These are phyloP conservation scores for Arachnopeziza araneosa DNA, from an alignment of 2,329 filamentous ascomycete species.

Conservation along the genomic window DNA sequence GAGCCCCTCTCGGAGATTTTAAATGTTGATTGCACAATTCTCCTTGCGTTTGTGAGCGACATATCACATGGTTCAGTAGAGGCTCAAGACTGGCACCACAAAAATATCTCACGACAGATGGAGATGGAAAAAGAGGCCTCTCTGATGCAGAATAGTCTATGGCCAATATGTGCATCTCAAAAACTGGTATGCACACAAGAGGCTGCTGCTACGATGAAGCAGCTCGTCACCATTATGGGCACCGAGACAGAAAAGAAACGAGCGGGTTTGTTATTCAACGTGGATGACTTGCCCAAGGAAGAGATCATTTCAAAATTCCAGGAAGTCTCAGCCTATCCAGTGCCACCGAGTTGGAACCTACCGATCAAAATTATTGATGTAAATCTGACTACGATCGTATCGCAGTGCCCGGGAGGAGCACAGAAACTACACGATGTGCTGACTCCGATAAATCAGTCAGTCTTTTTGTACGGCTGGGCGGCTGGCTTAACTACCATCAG, in stretches of 20 bases:
- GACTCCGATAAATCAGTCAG: constrained; percentile 57
- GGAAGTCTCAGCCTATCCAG: constrained; percentile 45
- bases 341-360: constrained; percentile 49
- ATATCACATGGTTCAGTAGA: constrained; percentile 38
- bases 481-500: constrained; percentile 55
- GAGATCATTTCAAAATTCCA: constrained; percentile 33
- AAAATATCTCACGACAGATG: constrained; percentile 43
- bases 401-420: constrained; percentile 40
- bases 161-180: constrained; percentile 50
- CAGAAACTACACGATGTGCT: constrained; percentile 42
- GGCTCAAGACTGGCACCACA: constrained; percentile 29
- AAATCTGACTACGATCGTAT: constrained; percentile 32
- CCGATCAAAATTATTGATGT: constrained; percentile 51
- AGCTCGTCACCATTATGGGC: constrained; percentile 57
- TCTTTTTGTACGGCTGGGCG: constrained; percentile 64
- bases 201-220: constrained; percentile 57
- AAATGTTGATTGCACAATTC: constrained; percentile 58
- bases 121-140: constrained; percentile 55
- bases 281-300: constrained; percentile 23
- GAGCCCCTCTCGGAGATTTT: constrained; percentile 37
- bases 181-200: constrained; percentile 56
- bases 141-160: constrained; percentile 54
- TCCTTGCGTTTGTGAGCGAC: constrained; percentile 63
- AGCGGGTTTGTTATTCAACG: constrained; percentile 48
- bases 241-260: constrained; percentile 51